These are phyloP conservation scores for Aspergillus awamori DNA, from an alignment of 2,329 filamentous ascomycete species.

Conservation along the genomic window DNA sequence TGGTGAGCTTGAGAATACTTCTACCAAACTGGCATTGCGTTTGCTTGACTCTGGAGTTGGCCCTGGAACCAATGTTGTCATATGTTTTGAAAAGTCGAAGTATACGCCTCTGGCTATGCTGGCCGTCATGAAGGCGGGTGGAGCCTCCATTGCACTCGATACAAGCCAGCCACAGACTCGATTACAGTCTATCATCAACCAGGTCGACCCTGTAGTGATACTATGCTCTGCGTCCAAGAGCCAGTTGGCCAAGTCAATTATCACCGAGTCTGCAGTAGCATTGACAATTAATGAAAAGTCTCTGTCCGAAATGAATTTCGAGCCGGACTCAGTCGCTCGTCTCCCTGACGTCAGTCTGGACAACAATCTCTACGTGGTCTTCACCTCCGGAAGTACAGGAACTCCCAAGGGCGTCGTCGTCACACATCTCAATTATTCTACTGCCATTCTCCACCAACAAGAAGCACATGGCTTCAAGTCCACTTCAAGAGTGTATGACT, in stretches of 20 bases:
- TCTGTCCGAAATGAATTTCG: too few relatives aligned
- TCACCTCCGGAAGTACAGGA: conserved; percentile 55
- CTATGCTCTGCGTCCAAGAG: neutral
- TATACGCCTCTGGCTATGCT: conserved; percentile 6
- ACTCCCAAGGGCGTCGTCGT: conserved; percentile 61
- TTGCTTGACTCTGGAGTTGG: neutral
- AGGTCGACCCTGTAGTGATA: neutral
- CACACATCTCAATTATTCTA: conserved; percentile 48
- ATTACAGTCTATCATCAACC: neutral
- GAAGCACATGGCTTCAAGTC: neutral
- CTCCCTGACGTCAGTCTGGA: neutral
- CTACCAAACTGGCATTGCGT: neutral
- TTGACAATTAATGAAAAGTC: neutral
- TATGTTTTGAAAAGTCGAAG: conserved; percentile 6
- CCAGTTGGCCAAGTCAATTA: neutral
- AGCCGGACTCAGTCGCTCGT: too few relatives aligned
- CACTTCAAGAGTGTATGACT: conserved; percentile 34
- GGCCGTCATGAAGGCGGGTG: conserved; percentile 9
- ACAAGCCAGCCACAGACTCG: neutral
- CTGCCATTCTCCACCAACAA: neutral
- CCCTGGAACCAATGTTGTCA: neutral
- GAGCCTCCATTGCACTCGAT: neutral
- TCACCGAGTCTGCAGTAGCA: neutral
- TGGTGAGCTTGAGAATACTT: neutral
- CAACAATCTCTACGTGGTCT: conserved; percentile 23